phyloP scores from a whole-genome alignment of 257 asterid genomes.

The Solanum sitiens region DNA sequence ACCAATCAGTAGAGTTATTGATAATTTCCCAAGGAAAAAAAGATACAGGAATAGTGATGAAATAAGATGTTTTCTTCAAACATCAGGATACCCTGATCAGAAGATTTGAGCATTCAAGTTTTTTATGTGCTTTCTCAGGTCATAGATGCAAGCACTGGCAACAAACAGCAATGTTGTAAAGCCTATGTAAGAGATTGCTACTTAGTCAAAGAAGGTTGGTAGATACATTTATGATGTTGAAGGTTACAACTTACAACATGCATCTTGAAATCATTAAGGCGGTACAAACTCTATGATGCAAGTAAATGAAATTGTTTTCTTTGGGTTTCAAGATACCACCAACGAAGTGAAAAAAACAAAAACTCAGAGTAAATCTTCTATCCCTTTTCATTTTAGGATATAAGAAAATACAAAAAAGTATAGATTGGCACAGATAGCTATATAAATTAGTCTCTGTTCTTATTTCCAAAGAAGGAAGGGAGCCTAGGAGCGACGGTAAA shows the following conservation, averaged over 20 bases:
- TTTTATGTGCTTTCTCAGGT: not conserved
- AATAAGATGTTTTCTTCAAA: not conserved
- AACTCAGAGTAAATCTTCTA: not conserved
- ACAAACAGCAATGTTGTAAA: not conserved
- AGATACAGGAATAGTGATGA: not conserved
- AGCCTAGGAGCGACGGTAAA: not conserved
- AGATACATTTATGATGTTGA: not conserved
- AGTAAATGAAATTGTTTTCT: not conserved
- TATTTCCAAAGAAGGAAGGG: not conserved
- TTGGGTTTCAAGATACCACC: not conserved
- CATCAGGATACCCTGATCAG: not conserved
- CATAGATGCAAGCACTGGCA: not conserved
- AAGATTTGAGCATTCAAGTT: not conserved
- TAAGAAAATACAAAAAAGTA: not conserved
- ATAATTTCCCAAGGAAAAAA: not conserved
- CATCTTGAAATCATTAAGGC: not conserved
- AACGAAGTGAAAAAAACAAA: not conserved
- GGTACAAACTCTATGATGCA: not conserved
- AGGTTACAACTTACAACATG: not conserved
- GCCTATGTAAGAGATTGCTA: not conserved
- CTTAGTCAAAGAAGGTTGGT: not conserved
- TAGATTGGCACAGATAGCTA: not conserved
- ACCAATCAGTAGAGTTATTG: not conserved
- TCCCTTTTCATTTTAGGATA: not conserved
- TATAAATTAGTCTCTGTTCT: not conserved